A percentile compares a stretch with the other conserved stretches of the same genome.
Evolutionary conservation across 1,284 basidiomycete genomes (phyloP).

Genomic region (Mrakiaceae sp.): DNA sequence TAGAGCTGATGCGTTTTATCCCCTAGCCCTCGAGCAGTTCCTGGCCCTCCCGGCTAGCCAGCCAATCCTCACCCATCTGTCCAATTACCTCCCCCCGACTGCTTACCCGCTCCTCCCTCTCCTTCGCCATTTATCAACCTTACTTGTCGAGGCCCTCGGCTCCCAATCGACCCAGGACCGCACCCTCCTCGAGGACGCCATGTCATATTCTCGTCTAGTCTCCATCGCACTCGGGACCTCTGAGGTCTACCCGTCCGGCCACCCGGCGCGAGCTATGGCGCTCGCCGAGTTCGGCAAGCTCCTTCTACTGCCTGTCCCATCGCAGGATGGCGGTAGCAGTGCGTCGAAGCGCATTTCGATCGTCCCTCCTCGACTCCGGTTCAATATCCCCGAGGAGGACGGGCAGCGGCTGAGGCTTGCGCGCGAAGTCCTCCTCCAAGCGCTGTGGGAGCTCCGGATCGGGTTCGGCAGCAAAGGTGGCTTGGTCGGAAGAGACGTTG

Average conservation of each 20-base stretch:
- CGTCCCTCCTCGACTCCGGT: slow-evolving; percentile 1
- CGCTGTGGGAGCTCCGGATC: slow-evolving; percentile 34
- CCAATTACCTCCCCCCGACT: slow-evolving; percentile 45
- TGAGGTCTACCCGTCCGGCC: slow-evolving; percentile 49
- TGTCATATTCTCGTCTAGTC: slow-evolving; percentile 40
- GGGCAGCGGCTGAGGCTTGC: slow-evolving; percentile 50
- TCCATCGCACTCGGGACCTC: slow-evolving; percentile 43
- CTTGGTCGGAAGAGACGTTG: slow-evolving; percentile 27
- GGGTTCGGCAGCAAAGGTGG: slow-evolving; percentile 34
- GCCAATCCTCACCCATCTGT: slow-evolving; percentile 3
- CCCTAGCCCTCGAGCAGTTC: slow-evolving; percentile 46
- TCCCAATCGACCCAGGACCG: slow-evolving; percentile 23
- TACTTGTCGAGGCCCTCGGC: slow-evolving; percentile 47
- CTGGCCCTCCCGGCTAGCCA: slow-evolving; percentile 53
- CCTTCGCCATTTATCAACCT: slow-evolving; percentile 52
- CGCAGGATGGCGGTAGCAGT: not conserved
- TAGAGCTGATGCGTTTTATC: not conserved
- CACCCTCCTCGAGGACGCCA: slow-evolving; percentile 19
- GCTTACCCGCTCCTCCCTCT: slow-evolving; percentile 67
- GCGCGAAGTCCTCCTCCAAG: slow-evolving; percentile 49
- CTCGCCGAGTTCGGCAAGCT: slow-evolving; percentile 71
- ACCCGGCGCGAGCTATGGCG: slow-evolving; percentile 66
- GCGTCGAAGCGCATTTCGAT: slow-evolving; percentile 2
- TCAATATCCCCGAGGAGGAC: slow-evolving; percentile 49
- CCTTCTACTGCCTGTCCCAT: slow-evolving; percentile 58